Base-by-base conservation (phyloP, 164 flowering plant genomes). In the Magnolia officinalis region DNA sequence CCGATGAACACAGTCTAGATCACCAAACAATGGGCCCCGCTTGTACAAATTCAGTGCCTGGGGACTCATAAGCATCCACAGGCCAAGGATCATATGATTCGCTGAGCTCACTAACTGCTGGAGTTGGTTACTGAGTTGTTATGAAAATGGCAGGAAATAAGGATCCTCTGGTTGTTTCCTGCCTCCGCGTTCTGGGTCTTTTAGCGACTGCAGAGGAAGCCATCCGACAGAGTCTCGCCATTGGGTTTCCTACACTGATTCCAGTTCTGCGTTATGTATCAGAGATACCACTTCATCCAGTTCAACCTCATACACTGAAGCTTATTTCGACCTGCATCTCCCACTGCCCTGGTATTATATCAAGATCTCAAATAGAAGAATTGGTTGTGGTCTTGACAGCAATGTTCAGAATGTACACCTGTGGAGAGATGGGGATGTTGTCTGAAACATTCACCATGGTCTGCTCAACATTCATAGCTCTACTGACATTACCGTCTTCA, bases 231-330 rank as follows among this genome's bases (percentile, higher is more conserved):
- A 90, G 91, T 78, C 94, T 94, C 79, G 88, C 87, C 13, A 83
- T 96, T 77, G 99, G 98, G 8, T 94, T 94, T 76, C 70, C 94
- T n/a, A 87, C 97, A 67, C 81, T 96, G 74, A 76, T 96, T 77
- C 88, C 91, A 55, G 88, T 89, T 79, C 76, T 94, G 71, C 86
- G 72, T 67, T 82, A 88, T 78, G 90, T 96, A 67, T 88, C 91
- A 78, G 92, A 87, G 77, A 84, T 90, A 78, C 98, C 97, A 74
- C 89, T 88, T 76, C 98, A 94, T 81, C 92, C 98, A 66, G 90
- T 82, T 79, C 98, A 96, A 81, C 75, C 73, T 71, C 91, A 88
- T 72, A 79, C 85, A 26, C 76, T 94, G 78, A 91, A 89, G 81
- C 95, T 96, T 71, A 79, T 90, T 21, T 78, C 71, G 83, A 83